Base-by-base conservation (phyloP, 495 filamentous ascomycete genomes). In the Hypoxylon lienhwacheense region DNA sequence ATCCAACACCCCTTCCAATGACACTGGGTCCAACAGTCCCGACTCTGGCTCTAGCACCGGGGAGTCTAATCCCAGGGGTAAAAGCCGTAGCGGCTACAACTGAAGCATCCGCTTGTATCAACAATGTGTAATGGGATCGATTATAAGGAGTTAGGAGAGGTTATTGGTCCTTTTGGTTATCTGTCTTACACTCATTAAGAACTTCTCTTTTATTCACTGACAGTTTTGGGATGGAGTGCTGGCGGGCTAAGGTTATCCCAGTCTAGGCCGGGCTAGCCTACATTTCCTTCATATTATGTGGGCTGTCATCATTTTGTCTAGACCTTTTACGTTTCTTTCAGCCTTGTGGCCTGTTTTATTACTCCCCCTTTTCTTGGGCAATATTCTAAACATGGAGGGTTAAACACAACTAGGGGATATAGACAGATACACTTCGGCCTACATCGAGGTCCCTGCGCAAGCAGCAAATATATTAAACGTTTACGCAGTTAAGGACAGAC, bases 1-100 rank as follows among this genome's bases (percentile, higher is more conserved):
- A 52, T 52, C 52, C 47, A 52, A 61, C 41, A 42, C 15, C 4
- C 44, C 49, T 39, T 40, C 56, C 11, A 60, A 54, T 33, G 58
- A 61, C 41, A 55, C 58, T 43, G 58, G 58, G 40, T 51, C 58
- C 14, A 48, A 47, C 56, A 44, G 56, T 45, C 26, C 44, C 25
- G 58, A 61, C 8, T 28, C 45, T 29, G 42, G 51, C 6, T 55
- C 58, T 4, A 52, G 55, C 7, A 41, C 46, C 28, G 26, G 22
- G n/a, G n/a, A n/a, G n/a, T n/a, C n/a, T 11, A 42, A 12, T 16
- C 20, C 46, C 19, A 51, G 58, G 25, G 58, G 58, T 5, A 47
- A 52, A 41, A 61, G 58, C 50, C 58, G 58, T 14, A 61, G 58
- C 29, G 58, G 58, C 25, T 61, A 61, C 58, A 61, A 61, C 52